phyloP scores from a whole-genome alignment of 345 rosid genomes.

The Salix dunnii region DNA sequence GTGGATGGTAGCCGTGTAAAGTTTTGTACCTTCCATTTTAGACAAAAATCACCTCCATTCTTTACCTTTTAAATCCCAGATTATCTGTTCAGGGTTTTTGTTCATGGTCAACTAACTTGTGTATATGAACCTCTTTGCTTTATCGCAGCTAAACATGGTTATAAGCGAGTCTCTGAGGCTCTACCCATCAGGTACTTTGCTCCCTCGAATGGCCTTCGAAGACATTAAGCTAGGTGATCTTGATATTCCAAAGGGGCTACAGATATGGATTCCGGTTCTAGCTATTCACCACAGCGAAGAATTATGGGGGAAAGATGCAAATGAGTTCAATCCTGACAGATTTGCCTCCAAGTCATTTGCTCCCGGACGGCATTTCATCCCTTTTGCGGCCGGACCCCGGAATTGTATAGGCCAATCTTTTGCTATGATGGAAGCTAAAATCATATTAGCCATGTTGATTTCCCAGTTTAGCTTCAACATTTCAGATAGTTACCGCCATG shows the following conservation, averaged over 20 bases:
- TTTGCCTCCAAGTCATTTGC: slow-evolving; percentile 47
- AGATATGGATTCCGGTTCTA: slow-evolving; percentile 90
- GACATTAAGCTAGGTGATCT: slow-evolving; percentile 78
- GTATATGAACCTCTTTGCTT: background rate
- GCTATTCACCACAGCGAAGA: slow-evolving; percentile 87
- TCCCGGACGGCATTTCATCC: slow-evolving; percentile 61
- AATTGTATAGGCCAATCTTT: slow-evolving; percentile 74
- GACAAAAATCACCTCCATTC: background rate
- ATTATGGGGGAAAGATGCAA: slow-evolving; percentile 85
- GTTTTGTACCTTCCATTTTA: background rate
- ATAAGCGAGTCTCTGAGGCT: slow-evolving; percentile 85
- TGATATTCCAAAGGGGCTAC: slow-evolving; percentile 76
- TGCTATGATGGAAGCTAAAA: slow-evolving; percentile 83
- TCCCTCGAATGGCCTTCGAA: slow-evolving; percentile 91
- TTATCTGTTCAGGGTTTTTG: background rate
- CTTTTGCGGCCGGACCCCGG: slow-evolving; percentile 77
- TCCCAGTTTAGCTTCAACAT: slow-evolving; percentile 52
- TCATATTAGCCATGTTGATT: slow-evolving; percentile 64
- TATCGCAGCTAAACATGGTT: slow-evolving; percentile 70
- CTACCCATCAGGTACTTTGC: slow-evolving; percentile 83
- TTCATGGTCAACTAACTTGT: background rate
- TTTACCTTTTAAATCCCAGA: too few species aligned
- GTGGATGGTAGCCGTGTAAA: background rate
- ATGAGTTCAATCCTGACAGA: slow-evolving; percentile 79
- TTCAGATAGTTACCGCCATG: slow-evolving; percentile 64